Conservation (phyloP, 2,329 filamentous ascomycete genomes). For the Madurella fahalii region DNA sequence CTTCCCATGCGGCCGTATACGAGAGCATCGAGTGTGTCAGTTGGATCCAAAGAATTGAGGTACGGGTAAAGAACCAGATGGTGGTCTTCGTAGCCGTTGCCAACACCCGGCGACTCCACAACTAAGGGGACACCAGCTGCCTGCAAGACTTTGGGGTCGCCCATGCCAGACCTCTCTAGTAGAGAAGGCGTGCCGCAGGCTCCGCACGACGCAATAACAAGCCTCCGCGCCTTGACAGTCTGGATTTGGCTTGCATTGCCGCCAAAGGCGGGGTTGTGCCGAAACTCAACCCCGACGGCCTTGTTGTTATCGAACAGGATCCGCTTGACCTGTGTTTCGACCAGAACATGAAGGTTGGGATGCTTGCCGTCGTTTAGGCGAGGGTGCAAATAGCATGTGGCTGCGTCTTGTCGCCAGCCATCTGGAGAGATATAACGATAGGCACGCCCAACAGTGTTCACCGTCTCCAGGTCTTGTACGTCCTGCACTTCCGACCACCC, state of each 20-base stretch:
- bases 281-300: conserved; percentile 49
- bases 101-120: conserved; percentile 49
- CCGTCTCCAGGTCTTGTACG: conserved; percentile 46
- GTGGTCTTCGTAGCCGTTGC: conserved; percentile 53
- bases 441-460: conserved; percentile 37
- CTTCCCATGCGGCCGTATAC: conserved; percentile 43
- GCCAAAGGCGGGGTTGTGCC: conserved; percentile 35
- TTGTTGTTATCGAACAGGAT: conserved; percentile 44
- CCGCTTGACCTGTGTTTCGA: conserved; percentile 47
- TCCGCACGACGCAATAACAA: conserved; percentile 41
- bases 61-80: conserved; percentile 52
- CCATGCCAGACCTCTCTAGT: conserved; percentile 49
- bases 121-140: conserved; percentile 43
- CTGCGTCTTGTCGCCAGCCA: conserved; percentile 55
- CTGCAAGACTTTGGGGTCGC: conserved; percentile 43
- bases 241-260: not conserved
- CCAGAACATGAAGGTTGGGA: conserved; percentile 52
- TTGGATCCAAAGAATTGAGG: conserved; percentile 34
- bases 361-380: conserved; percentile 41
- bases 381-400: conserved; percentile 52
- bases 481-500: conserved; percentile 52
- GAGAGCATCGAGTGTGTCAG: conserved; percentile 47
- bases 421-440: conserved; percentile 47
- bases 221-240: conserved; percentile 43
- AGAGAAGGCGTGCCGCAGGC: conserved; percentile 41